Percentiles rank a stretch among this genome's conserved stretches.
These are phyloP conservation scores for Nymphaea colorata DNA, from an alignment of 164 flowering plant species.

Conservation along the genomic window DNA sequence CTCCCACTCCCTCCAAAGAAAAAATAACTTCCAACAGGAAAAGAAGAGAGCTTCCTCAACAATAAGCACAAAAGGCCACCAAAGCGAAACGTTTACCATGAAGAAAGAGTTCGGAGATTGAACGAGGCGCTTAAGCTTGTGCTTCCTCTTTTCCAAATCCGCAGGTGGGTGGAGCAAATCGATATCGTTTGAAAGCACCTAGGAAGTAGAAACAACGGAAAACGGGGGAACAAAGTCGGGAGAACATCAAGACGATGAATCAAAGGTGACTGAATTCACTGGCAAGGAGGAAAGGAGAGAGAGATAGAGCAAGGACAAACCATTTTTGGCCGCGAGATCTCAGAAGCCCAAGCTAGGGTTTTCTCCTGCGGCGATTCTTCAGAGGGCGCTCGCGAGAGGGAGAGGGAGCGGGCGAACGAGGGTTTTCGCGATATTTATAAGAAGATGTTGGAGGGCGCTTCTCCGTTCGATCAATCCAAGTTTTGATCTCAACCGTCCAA, in stretches of 20 bases:
- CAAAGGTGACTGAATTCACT: background rate
- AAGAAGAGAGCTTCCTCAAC: background rate
- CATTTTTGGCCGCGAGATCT: background rate
- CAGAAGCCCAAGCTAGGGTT: background rate
- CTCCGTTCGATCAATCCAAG: background rate
- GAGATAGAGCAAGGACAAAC: background rate
- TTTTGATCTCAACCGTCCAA: background rate
- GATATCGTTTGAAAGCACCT: slow-evolving; percentile 39
- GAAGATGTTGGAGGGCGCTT: background rate
- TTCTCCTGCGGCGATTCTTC: background rate
- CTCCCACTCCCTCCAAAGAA: no score
- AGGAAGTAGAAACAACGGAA: background rate
- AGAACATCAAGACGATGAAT: background rate
- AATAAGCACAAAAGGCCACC: background rate
- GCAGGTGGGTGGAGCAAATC: slow-evolving; percentile 52
- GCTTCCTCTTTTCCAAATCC: slow-evolving; percentile 53
- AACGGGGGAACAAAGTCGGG: background rate
- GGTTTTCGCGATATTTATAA: background rate
- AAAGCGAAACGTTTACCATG: slow-evolving; percentile 22
- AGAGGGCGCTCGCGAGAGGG: background rate
- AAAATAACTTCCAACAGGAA: background rate
- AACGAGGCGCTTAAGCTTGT: slow-evolving; percentile 58
- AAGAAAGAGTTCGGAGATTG: slow-evolving; percentile 55
- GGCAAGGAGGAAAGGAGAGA: background rate
- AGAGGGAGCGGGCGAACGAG: background rate